Evolutionary conservation across 2,329 filamentous ascomycete species (phyloP), one percentile per base, ranked within the genome.

Genomic region (Neonectria coccinea): DNA sequence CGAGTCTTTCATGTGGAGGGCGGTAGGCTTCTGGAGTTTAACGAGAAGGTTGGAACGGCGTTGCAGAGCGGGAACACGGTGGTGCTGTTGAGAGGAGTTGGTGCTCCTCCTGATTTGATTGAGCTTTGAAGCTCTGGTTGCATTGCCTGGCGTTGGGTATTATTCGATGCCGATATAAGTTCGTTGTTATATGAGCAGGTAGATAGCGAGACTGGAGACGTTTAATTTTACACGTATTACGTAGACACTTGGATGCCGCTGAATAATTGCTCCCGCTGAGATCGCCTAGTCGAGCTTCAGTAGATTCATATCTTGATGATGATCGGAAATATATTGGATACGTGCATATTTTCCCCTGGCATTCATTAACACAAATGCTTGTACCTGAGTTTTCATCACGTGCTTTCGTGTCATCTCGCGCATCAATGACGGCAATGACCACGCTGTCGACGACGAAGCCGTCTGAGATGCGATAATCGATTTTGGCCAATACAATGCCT

Each of bases 1-100:
- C 83, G 96, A 9, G 89, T 99, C 0, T 99, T 97, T 75, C 94
- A 98, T 77, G 92, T 99, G 0, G 94, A 99, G 76, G 92, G 91
- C 0, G 96, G 96, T 0, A 84, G 93, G 62, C 78, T 99, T 67
- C 79, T 99, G 67, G 94, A 96, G 65, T 99, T 97, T 74, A 89
- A 87, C 25, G 94, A 97, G 79, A 94, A 95, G 82, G 84, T 97
- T 59, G 94, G 93, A 5, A 84, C 84, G 56, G 85, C 84, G 29
- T 83, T 97, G 63, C 88, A 88, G 68, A 94, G 88, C 70, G 96
- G 96, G 1, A 95, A 99, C 76, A 97, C 94, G 11, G 88, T 99
- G 68, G 94, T 98, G 25, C 77, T 99, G 73, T 74, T 99, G 57
- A 85, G 96, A 66, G 96, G 96, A 0, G 91, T 97, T 56, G 93